Evolutionary conservation across 2,329 filamentous ascomycete species (phyloP).

Genomic region (Calycina marina): DNA sequence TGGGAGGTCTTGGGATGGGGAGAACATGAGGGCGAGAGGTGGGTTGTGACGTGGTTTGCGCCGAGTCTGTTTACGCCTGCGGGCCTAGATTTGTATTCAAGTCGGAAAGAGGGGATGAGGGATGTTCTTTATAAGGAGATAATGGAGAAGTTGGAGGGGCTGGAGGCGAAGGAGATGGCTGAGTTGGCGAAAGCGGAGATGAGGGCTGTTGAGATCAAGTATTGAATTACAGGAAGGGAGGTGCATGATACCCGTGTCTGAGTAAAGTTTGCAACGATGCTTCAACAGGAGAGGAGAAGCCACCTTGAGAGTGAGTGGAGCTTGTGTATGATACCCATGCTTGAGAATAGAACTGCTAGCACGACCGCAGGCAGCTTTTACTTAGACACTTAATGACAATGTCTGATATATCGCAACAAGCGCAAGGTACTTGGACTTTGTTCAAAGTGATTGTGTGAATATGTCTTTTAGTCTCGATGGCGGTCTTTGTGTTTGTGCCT

Average conservation of each 20-base stretch:
- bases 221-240: constrained; percentile 2
- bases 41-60: constrained; percentile 75
- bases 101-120: constrained; percentile 43
- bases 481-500: constrained; percentile 11
- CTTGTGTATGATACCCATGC: no score
- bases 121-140: constrained; percentile 41
- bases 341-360: no score
- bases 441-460: no score
- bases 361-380: no score
- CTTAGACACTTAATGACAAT: no score
- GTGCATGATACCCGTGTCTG: no score
- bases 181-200: constrained; percentile 36
- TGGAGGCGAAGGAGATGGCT: constrained; percentile 36
- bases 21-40: constrained; percentile 32
- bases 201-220: constrained; percentile 29
- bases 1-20: constrained; percentile 78
- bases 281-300: no score
- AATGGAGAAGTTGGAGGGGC: constrained; percentile 33
- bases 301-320: no score
- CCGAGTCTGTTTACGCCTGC: constrained; percentile 73
- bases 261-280: no score
- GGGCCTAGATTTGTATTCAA: constrained; percentile 65
- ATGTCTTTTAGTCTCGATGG: no score
- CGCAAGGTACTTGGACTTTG: no score
- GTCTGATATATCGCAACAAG: no score